phyloP scores from a whole-genome alignment of 257 asterid genomes.

The Solanum tarijense region DNA sequence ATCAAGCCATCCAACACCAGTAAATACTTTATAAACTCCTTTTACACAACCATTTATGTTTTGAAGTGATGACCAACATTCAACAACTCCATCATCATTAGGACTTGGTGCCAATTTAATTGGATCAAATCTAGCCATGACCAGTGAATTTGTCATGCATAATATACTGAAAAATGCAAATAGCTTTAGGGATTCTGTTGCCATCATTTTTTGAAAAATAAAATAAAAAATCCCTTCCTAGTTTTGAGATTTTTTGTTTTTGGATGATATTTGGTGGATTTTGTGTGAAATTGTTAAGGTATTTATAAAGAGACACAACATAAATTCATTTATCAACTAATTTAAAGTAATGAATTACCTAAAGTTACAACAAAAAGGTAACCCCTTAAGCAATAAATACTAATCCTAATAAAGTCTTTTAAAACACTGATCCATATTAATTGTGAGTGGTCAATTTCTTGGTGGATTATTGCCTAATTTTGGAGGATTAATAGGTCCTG shows the following conservation, averaged over 20 bases:
- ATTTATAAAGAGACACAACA: neutral
- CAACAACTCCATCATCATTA: neutral
- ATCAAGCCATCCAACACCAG: conserved; percentile 4
- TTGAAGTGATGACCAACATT: neutral
- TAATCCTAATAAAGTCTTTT: neutral
- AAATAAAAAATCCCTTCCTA: neutral
- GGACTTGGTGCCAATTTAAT: neutral
- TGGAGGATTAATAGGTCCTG: neutral
- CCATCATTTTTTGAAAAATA: neutral
- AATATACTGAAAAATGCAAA: neutral
- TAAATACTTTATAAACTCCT: neutral
- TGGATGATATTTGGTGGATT: neutral
- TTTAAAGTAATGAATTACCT: neutral
- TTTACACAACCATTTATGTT: neutral
- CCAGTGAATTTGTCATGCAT: neutral
- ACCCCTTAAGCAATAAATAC: neutral
- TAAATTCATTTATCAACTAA: neutral
- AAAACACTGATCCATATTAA: neutral
- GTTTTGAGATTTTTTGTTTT: neutral
- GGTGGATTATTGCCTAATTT: neutral
- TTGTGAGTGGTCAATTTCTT: neutral
- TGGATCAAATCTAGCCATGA: neutral
- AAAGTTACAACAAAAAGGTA: neutral
- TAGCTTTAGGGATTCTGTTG: neutral
- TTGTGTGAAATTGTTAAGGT: neutral